Base-by-base conservation (phyloP, 1,139 yeast genomes). In the Williopsis jadinii region DNA sequence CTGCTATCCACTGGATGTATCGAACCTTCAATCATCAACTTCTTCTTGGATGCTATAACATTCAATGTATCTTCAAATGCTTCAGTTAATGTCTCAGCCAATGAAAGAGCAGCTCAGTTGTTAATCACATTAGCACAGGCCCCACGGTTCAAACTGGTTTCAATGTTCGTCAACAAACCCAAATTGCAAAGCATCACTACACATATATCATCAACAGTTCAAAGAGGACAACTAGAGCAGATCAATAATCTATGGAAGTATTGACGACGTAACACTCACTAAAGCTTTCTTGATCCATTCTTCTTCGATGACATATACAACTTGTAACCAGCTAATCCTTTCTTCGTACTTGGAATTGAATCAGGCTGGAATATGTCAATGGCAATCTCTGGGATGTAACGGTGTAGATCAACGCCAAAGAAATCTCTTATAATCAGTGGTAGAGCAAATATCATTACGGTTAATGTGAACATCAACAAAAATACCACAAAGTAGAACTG, bases 21-120 rank as follows among this genome's bases (percentile, higher is more conserved):
- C 1, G 90, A 83, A 44, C 59, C 75, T 0, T 77, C 74, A 13
- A 70, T 76, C 42, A 59, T 82, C 12, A 71, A 70, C 27, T 75
- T 78, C 48, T 67, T 69, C 39, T 46, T 80, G 11, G 77, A 75
- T 38, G 73, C 83, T 0, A 64, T 70, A 3, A 36, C 54, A 11
- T 47, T 36, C 14, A 19, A 11, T 1, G 11, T 49, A 13, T 14
- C 34, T 29, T 5, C 12, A 6, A 10, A 33, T 5, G 10, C 28
- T 9, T 13, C 42, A 2, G 3, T 8, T 3, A 31, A 37, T 28
- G 29, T 9, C 9, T 9, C 10, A 11, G 12, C 19, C 5, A 14
- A 28, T 8, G 10, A 12, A 5, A 30, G 32, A n/a, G 35, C 47
- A 3, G 5, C 39, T 1, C 28, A 36, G 1, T 34, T 50, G 2